A percentile compares a stretch with the other conserved stretches of the same genome.
These are phyloP conservation scores for Bathelium albidoporum DNA, from an alignment of 495 filamentous ascomycete species.

Conservation along the genomic window DNA sequence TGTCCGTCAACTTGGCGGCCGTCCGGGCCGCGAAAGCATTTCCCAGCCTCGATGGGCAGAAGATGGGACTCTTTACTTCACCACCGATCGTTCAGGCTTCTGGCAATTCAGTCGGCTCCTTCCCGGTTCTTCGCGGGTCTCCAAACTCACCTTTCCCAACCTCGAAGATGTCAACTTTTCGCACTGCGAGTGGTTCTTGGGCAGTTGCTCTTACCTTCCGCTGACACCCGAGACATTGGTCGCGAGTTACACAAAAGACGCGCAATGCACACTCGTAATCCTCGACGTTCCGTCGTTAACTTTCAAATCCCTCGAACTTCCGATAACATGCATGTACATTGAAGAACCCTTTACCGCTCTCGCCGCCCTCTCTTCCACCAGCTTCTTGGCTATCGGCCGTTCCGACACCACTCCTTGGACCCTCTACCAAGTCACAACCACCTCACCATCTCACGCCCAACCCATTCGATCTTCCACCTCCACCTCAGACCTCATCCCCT, in stretches of 20 bases:
- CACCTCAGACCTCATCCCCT: not conserved
- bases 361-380: conserved; percentile 12
- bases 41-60: conserved; percentile 37
- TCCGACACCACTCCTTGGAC: not conserved
- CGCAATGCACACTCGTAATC: conserved; percentile 21
- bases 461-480: conserved; percentile 7
- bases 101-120: conserved; percentile 34
- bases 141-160: conserved; percentile 23
- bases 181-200: conserved; percentile 32
- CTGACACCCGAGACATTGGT: conserved; percentile 32
- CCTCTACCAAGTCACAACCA: conserved; percentile 6
- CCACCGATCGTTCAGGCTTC: conserved; percentile 33
- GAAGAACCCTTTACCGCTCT: conserved; percentile 19
- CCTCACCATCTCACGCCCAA: not conserved
- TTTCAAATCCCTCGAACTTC: conserved; percentile 17
- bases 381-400: conserved; percentile 22
- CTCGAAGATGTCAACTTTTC: conserved; percentile 36
- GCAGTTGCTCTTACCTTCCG: conserved; percentile 33
- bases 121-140: conserved; percentile 6
- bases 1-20: not conserved
- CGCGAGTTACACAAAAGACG: conserved; percentile 23
- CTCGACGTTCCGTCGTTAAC: conserved; percentile 21
- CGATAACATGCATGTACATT: not conserved
- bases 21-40: conserved; percentile 22
- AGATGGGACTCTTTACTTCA: conserved; percentile 37